phyloP scores from a whole-genome alignment of 768 basidiomycete species.

The Pisolithus orientalis region DNA sequence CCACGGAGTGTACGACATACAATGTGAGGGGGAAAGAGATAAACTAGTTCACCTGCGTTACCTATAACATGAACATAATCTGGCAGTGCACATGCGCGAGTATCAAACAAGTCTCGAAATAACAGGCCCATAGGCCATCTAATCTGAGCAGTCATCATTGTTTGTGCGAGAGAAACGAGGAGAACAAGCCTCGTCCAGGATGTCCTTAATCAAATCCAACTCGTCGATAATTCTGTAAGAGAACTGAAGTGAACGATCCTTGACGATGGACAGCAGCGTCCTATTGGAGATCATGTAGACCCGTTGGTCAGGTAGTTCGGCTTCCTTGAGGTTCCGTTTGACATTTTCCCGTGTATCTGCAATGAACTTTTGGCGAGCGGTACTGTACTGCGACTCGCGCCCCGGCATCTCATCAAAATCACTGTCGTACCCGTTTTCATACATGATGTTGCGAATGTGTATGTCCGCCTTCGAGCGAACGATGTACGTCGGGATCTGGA shows the following conservation, averaged over 20 bases:
- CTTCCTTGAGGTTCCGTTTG: slow-evolving; percentile 8
- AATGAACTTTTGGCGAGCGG: slow-evolving; percentile 14
- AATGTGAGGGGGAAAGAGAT: no score
- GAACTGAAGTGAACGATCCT: neutral
- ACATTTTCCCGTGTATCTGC: slow-evolving; percentile 13
- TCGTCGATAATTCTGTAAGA: neutral
- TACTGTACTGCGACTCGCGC: slow-evolving; percentile 2
- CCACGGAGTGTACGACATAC: no score
- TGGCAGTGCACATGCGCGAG: no score
- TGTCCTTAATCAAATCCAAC: no score
- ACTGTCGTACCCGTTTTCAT: slow-evolving; percentile 4
- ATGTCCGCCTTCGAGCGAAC: slow-evolving; percentile 14
- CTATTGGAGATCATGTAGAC: slow-evolving; percentile 17
- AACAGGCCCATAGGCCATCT: no score
- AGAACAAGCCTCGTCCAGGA: slow-evolving; percentile 5
- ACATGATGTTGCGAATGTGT: slow-evolving; percentile 10
- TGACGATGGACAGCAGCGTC: slow-evolving; percentile 7
- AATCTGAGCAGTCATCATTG: neutral
- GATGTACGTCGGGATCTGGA: slow-evolving; percentile 11
- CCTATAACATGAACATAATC: no score
- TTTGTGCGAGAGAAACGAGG: neutral
- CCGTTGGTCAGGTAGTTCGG: slow-evolving; percentile 14
- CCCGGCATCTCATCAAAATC: neutral
- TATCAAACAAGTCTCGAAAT: no score
- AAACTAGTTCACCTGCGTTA: no score